These are phyloP conservation scores for Dissophora ornata DNA, from an alignment of 192 early-diverging fungal species.

Conservation along the genomic window DNA sequence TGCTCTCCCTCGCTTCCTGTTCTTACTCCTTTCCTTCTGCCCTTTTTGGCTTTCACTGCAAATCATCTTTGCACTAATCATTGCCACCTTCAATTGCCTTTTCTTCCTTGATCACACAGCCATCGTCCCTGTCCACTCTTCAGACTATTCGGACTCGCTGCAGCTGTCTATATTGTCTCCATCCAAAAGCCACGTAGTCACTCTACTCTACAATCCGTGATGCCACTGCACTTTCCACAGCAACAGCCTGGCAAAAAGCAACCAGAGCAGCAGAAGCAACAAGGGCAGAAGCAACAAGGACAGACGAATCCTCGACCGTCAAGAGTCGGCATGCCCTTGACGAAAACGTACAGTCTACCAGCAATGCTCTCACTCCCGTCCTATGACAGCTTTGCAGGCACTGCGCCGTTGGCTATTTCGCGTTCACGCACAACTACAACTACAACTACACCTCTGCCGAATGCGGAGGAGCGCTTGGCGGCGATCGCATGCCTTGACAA, in stretches of 20 bases:
- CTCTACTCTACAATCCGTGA: no score
- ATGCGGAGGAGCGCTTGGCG: no score
- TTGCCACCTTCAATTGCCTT: no score
- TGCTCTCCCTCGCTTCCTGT: not conserved
- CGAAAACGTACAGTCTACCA: constrained; percentile 16
- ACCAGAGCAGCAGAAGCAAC: no score
- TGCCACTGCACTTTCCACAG: no score
- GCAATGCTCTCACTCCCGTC: not conserved
- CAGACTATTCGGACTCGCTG: no score
- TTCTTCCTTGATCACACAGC: not conserved
- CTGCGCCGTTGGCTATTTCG: constrained; percentile 21
- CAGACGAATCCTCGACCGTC: not conserved
- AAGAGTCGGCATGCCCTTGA: not conserved
- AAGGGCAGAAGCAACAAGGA: not conserved
- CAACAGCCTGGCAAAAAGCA: no score
- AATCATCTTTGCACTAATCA: not conserved
- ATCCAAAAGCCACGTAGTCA: no score
- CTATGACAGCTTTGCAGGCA: not conserved
- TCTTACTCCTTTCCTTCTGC: not conserved
- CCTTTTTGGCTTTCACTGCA: not conserved
- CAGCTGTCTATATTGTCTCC: no score
- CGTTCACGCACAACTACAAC: constrained; percentile 1
- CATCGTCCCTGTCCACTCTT: no score
- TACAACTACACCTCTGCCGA: no score
- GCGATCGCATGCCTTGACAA: no score